Evolutionary conservation across 2,329 filamentous ascomycete species (phyloP).

Genomic region (Colletotrichum lindemuthianum): DNA sequence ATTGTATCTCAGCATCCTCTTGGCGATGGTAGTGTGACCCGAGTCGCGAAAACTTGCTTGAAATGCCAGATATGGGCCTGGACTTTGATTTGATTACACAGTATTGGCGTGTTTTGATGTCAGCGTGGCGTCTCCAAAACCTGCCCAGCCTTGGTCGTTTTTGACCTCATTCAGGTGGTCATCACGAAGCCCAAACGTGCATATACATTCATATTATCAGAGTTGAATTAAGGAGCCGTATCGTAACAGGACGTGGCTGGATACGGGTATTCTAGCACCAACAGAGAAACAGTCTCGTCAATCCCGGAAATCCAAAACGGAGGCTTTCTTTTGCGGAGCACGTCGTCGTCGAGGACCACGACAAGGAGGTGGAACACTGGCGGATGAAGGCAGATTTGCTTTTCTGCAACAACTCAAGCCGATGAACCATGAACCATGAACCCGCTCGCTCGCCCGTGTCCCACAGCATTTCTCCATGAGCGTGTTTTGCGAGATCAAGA

Average conservation of each 20-base stretch:
- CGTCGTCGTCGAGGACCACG: neutral
- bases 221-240: too few species aligned
- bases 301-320: constrained; percentile 15
- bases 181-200: too few species aligned
- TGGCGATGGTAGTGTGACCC: too few species aligned
- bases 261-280: neutral
- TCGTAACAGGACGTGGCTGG: neutral
- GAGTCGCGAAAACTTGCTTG: too few species aligned
- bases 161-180: too few species aligned
- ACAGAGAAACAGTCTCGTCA: neutral
- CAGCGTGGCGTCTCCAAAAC: too few species aligned
- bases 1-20: too few species aligned
- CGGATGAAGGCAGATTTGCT: neutral
- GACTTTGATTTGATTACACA: too few species aligned
- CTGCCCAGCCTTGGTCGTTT: too few species aligned
- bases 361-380: neutral
- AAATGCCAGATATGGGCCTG: too few species aligned
- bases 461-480: constrained; percentile 2
- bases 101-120: too few species aligned
- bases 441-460: constrained; percentile 1
- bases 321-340: constrained; percentile 6
- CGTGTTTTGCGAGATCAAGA: constrained; percentile 17
- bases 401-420: constrained; percentile 9
- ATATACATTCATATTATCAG: too few species aligned
- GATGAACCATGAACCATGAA: constrained; percentile 17